Evolutionary conservation across 768 basidiomycete species (phyloP), one percentile per base, ranked within the genome.

Genomic region (Cystobasidium onofrii): DNA sequence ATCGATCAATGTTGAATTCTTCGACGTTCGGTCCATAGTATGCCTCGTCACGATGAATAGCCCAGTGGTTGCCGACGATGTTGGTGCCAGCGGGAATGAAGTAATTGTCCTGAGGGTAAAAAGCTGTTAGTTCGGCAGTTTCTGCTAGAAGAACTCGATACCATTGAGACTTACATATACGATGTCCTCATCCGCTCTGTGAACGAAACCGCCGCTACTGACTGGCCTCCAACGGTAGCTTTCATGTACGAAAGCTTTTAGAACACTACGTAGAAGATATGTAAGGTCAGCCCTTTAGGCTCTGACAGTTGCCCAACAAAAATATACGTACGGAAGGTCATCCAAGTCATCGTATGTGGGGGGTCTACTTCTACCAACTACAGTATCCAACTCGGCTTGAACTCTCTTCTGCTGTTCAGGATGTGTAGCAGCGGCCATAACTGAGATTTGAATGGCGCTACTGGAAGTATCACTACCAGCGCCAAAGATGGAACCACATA

Each of bases 171-270:
- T 43, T 27, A 74, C 72, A 74, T 43, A 66, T 33, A 3, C 13
- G 9, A 60, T 15, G 20, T 60, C 73, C 9, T 34, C 69, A 23
- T 72, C 73, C 9, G 71, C 29, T 27, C 60, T 73, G 61, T 74
- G 74, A 23, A 54, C 18, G 46, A 75, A 75, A n/a, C 72, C 72
- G 1, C 72, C 74, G n/a, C 34, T 50, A 27, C 73, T 74, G 55
- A 75, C 74, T 3, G 74, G 74, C 34, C 71, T 50, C 74, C 74
- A 75, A 10, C 74, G 25, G 71, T 75, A 75, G 17, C 18, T 61
- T 52, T 76, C 74, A 9, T 73, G 27, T 27, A 75, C 74, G 44
- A 73, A 69, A 0, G 64, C 64, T 27, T 70, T 34, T n/a, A 20
- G 54, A 1, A 29, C 33, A 44, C 27, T 50, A 10, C 6, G 12